Conservation (phyloP, 805 yeast genomes). For the Teunomyces aglyptinius region DNA sequence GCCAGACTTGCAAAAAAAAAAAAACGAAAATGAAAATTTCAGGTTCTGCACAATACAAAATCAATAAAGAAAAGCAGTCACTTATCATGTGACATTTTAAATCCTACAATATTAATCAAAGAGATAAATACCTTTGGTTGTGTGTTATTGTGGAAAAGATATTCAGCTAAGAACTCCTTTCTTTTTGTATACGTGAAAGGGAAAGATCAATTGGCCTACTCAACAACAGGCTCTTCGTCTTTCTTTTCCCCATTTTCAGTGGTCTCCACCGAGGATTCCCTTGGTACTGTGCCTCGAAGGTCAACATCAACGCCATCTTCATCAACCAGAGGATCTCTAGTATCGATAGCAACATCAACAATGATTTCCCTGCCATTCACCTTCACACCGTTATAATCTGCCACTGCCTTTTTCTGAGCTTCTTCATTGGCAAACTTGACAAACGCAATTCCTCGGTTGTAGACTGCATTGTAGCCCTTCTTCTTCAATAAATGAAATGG, state of each 20-base stretch:
- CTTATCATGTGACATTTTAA: constrained; percentile 1
- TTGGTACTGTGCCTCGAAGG: constrained; percentile 13
- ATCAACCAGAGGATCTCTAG: constrained; percentile 26
- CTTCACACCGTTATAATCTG: constrained; percentile 62
- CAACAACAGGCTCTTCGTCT: constrained; percentile 6
- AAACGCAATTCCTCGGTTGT: constrained; percentile 65
- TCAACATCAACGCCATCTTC: constrained; percentile 2
- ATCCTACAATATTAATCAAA: background rate
- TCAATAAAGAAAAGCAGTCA: constrained; percentile 6
- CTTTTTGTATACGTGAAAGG: background rate
- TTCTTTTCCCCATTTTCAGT: constrained; percentile 25
- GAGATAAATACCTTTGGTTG: background rate
- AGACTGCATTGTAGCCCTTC: constrained; percentile 40
- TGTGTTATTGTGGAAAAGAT: constrained; percentile 6
- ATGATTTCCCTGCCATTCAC: constrained; percentile 64
- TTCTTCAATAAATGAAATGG: constrained; percentile 43
- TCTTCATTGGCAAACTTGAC: constrained; percentile 59
- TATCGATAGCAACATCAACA: constrained; percentile 73
- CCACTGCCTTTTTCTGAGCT: constrained; percentile 69
- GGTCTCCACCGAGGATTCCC: background rate
- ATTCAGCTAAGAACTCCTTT: constrained; percentile 14
- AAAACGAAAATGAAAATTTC: no score
- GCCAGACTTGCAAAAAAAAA: background rate
- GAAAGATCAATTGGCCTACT: background rate
- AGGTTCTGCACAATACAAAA: background rate